Percentiles rank a stretch among this genome's conserved stretches.
These are phyloP conservation scores for Cercospora berteroae DNA, from an alignment of 2,329 filamentous ascomycete genomes.

Conservation along the genomic window DNA sequence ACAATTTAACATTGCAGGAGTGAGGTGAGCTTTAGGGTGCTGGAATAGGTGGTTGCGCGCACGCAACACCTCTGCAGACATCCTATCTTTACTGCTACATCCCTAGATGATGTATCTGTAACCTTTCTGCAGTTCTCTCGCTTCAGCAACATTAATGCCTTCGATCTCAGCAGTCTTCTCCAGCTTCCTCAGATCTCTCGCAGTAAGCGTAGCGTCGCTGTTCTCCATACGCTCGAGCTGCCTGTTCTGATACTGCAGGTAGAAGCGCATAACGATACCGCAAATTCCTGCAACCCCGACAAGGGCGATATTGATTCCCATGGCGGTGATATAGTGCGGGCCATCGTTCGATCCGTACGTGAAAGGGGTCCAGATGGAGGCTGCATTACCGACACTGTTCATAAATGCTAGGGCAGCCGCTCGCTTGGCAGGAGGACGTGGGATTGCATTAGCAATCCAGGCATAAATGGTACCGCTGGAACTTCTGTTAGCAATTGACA, in stretches of 20 bases:
- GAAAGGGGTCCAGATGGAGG: slow-evolving; percentile 59
- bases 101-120: slow-evolving; percentile 49
- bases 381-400: slow-evolving; percentile 69
- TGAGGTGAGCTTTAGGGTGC: no score
- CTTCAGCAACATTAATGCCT: slow-evolving; percentile 50
- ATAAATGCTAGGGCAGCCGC: slow-evolving; percentile 71
- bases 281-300: slow-evolving; percentile 30
- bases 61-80: background rate
- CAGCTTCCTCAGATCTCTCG: slow-evolving; percentile 49
- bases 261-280: slow-evolving; percentile 32
- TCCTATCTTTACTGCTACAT: background rate
- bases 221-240: slow-evolving; percentile 53
- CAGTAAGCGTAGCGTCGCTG: slow-evolving; percentile 46
- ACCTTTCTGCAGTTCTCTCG: slow-evolving; percentile 54
- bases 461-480: slow-evolving; percentile 51
- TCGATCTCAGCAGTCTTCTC: slow-evolving; percentile 54
- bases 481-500: background rate
- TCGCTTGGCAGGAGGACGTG: slow-evolving; percentile 72
- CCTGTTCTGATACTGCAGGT: slow-evolving; percentile 48
- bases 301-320: slow-evolving; percentile 38
- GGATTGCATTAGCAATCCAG: slow-evolving; percentile 75
- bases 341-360: slow-evolving; percentile 36
- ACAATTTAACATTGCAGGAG: no score
- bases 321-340: slow-evolving; percentile 35
- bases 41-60: no score